A percentile compares a stretch with the other conserved stretches of the same genome.
These are phyloP conservation scores for Madurella mycetomatis DNA, from an alignment of 2,329 filamentous ascomycete species.

Conservation along the genomic window DNA sequence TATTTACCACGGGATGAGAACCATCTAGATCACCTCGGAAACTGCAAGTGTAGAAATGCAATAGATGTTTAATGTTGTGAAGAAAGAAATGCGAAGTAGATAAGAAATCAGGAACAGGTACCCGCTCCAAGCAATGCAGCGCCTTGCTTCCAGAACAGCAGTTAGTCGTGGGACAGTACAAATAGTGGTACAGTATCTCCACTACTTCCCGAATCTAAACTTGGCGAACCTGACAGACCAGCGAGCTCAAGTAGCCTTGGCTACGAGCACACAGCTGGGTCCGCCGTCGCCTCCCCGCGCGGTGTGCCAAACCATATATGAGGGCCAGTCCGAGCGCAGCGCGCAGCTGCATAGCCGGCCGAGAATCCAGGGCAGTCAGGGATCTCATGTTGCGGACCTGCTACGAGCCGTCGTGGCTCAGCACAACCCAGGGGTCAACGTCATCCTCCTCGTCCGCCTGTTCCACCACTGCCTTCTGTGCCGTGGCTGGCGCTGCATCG, in stretches of 20 bases:
- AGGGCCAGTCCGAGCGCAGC: constrained; percentile 26
- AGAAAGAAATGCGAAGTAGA: background rate
- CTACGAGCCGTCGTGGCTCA: constrained; percentile 43
- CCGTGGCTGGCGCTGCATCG: background rate
- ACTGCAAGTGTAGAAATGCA: background rate
- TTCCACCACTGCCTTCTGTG: background rate
- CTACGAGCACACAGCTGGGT: constrained; percentile 21
- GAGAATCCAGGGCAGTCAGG: constrained; percentile 24
- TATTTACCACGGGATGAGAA: no score
- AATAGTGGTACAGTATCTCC: background rate
- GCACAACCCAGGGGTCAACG: constrained; percentile 39
- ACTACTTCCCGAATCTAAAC: background rate
- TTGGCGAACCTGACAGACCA: background rate
- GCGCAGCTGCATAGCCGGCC: constrained; percentile 21
- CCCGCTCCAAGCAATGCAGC: constrained; percentile 6
- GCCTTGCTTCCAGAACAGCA: background rate
- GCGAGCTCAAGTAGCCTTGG: constrained; percentile 20
- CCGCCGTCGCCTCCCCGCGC: background rate
- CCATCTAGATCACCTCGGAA: no score
- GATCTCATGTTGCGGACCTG: constrained; percentile 36
- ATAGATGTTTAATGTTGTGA: background rate
- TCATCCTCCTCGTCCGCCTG: constrained; percentile 16
- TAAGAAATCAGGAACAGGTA: no score
- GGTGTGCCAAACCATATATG: constrained; percentile 11
- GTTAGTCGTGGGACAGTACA: background rate